These are phyloP conservation scores for Mortierella hygrophila DNA, from an alignment of 192 early-diverging fungal genomes.

Conservation along the genomic window DNA sequence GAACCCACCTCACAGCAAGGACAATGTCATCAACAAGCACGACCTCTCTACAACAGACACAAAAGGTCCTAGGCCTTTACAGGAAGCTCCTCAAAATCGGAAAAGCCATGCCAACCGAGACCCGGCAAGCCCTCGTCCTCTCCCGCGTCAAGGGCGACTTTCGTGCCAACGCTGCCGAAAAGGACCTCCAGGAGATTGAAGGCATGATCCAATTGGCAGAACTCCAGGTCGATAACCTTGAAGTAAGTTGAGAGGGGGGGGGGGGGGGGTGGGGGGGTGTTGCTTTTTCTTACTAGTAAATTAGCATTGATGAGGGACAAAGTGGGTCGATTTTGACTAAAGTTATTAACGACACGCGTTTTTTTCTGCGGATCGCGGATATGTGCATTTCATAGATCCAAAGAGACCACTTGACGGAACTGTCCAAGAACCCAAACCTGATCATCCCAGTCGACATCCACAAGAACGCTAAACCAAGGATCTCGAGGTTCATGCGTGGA, in stretches of 20 bases:
- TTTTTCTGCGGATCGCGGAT: too few species aligned
- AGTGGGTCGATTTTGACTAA: not conserved
- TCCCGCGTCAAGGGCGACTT: slow-evolving; percentile 50
- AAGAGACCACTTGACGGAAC: slow-evolving; percentile 44
- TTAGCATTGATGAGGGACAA: not conserved
- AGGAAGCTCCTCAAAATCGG: slow-evolving; percentile 39
- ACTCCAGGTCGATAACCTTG: slow-evolving; percentile 48
- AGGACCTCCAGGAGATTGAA: slow-evolving; percentile 42
- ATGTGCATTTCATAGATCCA: slow-evolving; percentile 27
- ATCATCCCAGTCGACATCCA: slow-evolving; percentile 54
- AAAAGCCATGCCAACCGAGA: slow-evolving; percentile 54
- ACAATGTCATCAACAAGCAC: slow-evolving; percentile 22
- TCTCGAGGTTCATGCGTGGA: slow-evolving; percentile 50
- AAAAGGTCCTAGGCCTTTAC: slow-evolving; percentile 31
- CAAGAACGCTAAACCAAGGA: slow-evolving; percentile 47
- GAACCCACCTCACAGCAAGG: not conserved
- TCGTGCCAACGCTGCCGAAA: slow-evolving; percentile 29
- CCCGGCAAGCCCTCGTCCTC: slow-evolving; percentile 40
- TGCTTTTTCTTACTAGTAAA: not conserved
- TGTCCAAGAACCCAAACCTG: slow-evolving; percentile 52
- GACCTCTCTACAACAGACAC: not conserved
- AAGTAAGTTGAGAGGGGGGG: slow-evolving; percentile 10
- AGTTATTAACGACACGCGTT: not conserved
- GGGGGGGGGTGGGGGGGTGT: too few species aligned
- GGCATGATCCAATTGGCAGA: slow-evolving; percentile 53